Conservation (phyloP, 1,284 basidiomycete species). For the Apiotrichum akiyoshidainum region DNA sequence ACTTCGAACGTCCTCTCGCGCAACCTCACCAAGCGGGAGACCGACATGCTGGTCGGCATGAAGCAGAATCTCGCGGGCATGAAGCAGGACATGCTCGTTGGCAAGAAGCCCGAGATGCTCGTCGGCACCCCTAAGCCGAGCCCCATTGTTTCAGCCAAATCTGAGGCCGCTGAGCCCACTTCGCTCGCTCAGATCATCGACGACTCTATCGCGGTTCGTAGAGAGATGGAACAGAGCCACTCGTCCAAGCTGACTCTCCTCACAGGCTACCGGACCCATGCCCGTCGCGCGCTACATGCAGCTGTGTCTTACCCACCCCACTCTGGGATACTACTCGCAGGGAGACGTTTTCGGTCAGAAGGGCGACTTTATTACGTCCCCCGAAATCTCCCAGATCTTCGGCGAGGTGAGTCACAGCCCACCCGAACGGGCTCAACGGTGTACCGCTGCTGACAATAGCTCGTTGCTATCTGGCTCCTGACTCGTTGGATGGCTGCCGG, state of each 20-base stretch:
- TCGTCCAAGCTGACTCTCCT: not conserved
- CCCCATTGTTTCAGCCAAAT: too few species aligned
- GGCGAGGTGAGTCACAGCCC: conserved; percentile 86
- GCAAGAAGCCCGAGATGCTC: too few species aligned
- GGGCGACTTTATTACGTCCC: conserved; percentile 95
- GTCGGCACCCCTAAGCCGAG: too few species aligned
- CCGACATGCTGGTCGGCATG: too few species aligned
- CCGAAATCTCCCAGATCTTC: conserved; percentile 94
- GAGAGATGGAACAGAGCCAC: not conserved
- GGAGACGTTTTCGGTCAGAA: conserved; percentile 74
- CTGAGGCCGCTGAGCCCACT: not conserved
- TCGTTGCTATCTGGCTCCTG: conserved; percentile 80
- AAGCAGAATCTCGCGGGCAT: too few species aligned
- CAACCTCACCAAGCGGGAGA: too few species aligned
- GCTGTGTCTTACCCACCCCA: conserved; percentile 79
- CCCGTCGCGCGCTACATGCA: conserved; percentile 84
- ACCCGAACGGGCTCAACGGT: too few species aligned
- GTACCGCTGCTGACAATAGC: conserved; percentile 54
- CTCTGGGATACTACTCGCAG: conserved; percentile 81
- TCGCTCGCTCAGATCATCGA: conserved; percentile 16
- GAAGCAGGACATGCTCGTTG: too few species aligned
- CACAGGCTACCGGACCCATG: conserved; percentile 77
- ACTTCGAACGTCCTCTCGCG: too few species aligned
- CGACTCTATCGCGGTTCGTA: conserved; percentile 9
- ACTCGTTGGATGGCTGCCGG: conserved; percentile 70